phyloP scores from a whole-genome alignment of 352 stramenopile species.

The Phytophthora hybrid region DNA sequence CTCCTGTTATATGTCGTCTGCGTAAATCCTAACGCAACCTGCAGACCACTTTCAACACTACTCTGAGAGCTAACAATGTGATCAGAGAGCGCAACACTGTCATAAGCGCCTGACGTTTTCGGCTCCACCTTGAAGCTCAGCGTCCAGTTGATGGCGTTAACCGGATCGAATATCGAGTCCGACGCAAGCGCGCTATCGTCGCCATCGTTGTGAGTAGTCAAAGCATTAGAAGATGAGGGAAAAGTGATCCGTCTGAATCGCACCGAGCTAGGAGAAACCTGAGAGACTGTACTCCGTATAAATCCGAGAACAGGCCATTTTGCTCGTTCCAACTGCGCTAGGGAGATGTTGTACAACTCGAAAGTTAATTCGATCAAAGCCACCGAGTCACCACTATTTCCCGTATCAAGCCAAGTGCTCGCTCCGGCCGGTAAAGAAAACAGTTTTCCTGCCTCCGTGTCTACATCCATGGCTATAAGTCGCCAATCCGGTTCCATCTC shows the following conservation, averaged over 20 bases:
- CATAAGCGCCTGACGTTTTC: not conserved
- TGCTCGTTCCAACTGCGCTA: conserved; percentile 20
- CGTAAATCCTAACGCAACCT: conserved; percentile 12
- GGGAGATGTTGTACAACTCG: conserved; percentile 16
- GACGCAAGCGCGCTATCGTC: conserved; percentile 3
- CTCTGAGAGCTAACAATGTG: conserved; percentile 3
- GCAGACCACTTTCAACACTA: conserved; percentile 7
- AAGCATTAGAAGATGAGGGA: conserved; percentile 9
- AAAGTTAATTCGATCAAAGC: conserved; percentile 18
- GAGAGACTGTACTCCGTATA: conserved; percentile 3
- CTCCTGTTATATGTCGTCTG: not conserved
- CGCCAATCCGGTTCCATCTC: conserved; percentile 21
- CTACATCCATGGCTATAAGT: conserved; percentile 28
- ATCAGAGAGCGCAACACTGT: conserved; percentile 2
- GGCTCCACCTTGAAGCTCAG: conserved; percentile 23
- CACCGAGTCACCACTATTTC: not conserved
- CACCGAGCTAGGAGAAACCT: not conserved
- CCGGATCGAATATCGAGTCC: conserved; percentile 13
- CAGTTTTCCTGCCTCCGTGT: conserved; percentile 8
- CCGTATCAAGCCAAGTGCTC: not conserved
- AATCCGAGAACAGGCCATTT: conserved; percentile 31
- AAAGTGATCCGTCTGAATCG: conserved; percentile 20
- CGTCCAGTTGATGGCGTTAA: conserved; percentile 31
- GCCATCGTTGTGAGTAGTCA: conserved; percentile 16
- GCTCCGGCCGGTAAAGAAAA: conserved; percentile 2